Evolutionary conservation across 305 asterid species (phyloP).

Genomic region (Fraxinus dipetala): DNA sequence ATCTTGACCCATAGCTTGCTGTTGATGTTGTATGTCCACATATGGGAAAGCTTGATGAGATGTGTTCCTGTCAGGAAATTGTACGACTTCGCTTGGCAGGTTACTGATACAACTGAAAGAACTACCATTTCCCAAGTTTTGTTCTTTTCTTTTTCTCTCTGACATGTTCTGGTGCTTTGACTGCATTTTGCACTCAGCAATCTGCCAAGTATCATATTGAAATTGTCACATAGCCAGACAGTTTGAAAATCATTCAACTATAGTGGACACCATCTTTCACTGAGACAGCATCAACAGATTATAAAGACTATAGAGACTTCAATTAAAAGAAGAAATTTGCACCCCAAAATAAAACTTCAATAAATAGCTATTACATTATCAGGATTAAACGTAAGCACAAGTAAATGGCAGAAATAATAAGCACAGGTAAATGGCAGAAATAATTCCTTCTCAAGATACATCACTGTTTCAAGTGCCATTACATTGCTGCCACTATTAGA

Average conservation of each 20-base stretch:
- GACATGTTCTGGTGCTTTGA: constrained; percentile 36
- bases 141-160: constrained; percentile 31
- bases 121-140: constrained; percentile 32
- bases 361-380: not conserved
- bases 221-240: constrained; percentile 11
- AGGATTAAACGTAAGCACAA: not conserved
- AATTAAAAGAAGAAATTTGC: not conserved
- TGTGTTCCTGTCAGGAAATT: constrained; percentile 34
- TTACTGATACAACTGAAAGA: constrained; percentile 26
- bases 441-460: not conserved
- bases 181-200: constrained; percentile 35
- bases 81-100: constrained; percentile 30
- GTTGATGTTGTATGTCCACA: constrained; percentile 35
- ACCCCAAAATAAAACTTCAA: not conserved
- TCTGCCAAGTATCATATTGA: constrained; percentile 33
- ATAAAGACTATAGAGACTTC: not conserved
- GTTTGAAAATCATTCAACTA: not conserved
- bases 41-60: constrained; percentile 36
- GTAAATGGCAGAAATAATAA: not conserved
- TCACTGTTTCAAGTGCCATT: not conserved
- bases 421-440: not conserved
- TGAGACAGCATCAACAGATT: constrained; percentile 1
- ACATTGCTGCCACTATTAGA: not conserved
- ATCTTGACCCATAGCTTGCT: constrained; percentile 24
- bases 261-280: not conserved